Base-by-base conservation (phyloP, 768 basidiomycete species). In the Termitomyces sp. region DNA sequence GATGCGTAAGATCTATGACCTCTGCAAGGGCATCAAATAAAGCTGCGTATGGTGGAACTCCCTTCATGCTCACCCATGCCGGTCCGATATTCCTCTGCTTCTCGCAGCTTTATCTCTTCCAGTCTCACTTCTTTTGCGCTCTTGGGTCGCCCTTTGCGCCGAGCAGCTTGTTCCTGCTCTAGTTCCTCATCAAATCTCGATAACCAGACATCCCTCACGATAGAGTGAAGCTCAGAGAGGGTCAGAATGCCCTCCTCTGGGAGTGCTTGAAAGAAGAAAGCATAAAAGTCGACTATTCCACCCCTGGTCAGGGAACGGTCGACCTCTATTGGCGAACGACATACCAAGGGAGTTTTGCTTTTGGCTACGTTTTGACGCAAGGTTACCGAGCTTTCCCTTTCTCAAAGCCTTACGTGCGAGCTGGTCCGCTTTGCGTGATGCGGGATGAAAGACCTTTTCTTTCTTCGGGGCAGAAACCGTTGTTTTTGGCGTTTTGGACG, bases 401-500 rank as follows among this genome's bases (percentile, higher is more conserved):
- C 91, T 79, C 39, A 89, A 68, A 23, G 85, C 81, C 55, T 81
- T 77, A 21, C 90, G 81, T 16, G 80, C 75, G 14, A 91, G 76
- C 65, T 92, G 90, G 12, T 78, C 83, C 2, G 91, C 91, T 72
- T 93, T 94, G 59, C 91, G 79, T 21, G 91, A 94, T 46, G 86
- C 77, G 4, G 91, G 91, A 66, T 94, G 91, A 60, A 86, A 88
- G 10, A 92, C 62, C 64, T 93, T 93, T 65, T 90, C 89, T 71
- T 84, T 89, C 69, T 84, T 89, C 32, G 64, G 63, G 27, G 40
- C 64, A 56, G 55, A 35, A 10, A 64, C 55, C 19, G 68, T 54
- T 60, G 78, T 75, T 39, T 70, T 66, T 55, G 76, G 66, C 57
- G 78, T 65, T 59, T 69, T 67, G 57, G 77, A 65, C 27, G 78